Evolutionary conservation across 2,329 filamentous ascomycete species (phyloP), one percentile per base, ranked within the genome.

Genomic region (Albifimbria verrucaria): DNA sequence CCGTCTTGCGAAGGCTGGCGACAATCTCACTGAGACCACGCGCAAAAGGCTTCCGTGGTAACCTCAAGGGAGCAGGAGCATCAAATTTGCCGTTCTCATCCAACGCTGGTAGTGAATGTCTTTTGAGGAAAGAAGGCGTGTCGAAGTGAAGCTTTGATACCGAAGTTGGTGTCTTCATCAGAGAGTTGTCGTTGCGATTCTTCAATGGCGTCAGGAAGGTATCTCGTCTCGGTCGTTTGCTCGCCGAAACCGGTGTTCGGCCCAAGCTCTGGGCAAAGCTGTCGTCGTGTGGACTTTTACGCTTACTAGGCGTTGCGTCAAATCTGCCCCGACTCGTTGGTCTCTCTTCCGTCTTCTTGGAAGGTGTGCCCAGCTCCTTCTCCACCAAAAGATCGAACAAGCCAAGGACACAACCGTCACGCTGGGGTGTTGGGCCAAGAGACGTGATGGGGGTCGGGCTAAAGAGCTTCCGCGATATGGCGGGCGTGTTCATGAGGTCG

Each of bases 391-490:
- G 71, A 64, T 93, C 90, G 65, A 94, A 94, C 18, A 94, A 72
- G 4, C 90, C 89, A 2, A 94, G 76, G 1, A 92, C 86, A 20
- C 83, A 82, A 24, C 90, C 90, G 66, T 93, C 88, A 56, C 85
- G 84, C 63, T 93, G 90, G 3, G 90, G 90, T 12, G 90, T 94
- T 2, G 90, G 90, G 2, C 88, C 89, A 55, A 94, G 81, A 1
- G 78, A 81, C 5, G 81, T 84, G 2, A 82, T 81, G 11, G 78
- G 75, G 0, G 71, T 71, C 2, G 84, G 81, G 52, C 81, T 84
- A 63, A 87, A 87, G 6, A 87, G 73, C 53, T 78, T 83, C 25
- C 83, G 76, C 36, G 78, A 75, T 43, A 78, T 73, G 1, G 79
- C 79, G 2, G 85, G 84, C 2, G 84, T 85, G 43, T 74, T 73